Evolutionary conservation across 257 asterid species (phyloP).

Genomic region (Ligustrum vulgare): DNA sequence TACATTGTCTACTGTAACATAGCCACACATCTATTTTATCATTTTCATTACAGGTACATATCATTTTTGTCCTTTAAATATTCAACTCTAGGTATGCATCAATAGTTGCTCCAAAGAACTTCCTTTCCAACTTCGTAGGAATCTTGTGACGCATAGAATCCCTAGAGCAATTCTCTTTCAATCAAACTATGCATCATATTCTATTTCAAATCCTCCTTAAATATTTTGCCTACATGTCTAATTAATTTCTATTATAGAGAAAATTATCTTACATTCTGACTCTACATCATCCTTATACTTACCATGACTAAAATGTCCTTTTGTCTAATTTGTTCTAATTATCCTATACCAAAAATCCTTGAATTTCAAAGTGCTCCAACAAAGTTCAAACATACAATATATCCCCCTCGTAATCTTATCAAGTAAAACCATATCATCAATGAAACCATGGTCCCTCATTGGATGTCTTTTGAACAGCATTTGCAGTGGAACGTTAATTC

Average conservation of each 20-base stretch:
- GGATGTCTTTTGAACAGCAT: not conserved
- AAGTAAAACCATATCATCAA: not conserved
- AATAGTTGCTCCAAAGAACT: not conserved
- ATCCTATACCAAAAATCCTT: not conserved
- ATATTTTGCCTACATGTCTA: too few relatives aligned
- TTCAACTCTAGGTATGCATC: too few relatives aligned
- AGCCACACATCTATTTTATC: too few relatives aligned
- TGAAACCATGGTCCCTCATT: not conserved
- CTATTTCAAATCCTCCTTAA: not conserved
- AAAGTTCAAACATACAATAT: not conserved
- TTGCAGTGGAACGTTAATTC: not conserved
- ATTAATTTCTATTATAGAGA: not conserved
- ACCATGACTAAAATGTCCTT: not conserved
- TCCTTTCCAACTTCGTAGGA: not conserved
- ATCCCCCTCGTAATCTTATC: not conserved
- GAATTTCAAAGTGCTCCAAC: not conserved
- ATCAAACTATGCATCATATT: not conserved
- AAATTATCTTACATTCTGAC: not conserved
- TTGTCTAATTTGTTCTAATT: not conserved
- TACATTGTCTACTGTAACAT: too few relatives aligned
- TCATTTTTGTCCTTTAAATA: too few relatives aligned
- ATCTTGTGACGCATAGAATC: not conserved
- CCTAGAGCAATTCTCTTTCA: not conserved
- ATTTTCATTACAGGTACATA: too few relatives aligned
- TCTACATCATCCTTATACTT: not conserved